phyloP scores from a whole-genome alignment of 139 green algal genomes.

The Micractinium sp. region DNA sequence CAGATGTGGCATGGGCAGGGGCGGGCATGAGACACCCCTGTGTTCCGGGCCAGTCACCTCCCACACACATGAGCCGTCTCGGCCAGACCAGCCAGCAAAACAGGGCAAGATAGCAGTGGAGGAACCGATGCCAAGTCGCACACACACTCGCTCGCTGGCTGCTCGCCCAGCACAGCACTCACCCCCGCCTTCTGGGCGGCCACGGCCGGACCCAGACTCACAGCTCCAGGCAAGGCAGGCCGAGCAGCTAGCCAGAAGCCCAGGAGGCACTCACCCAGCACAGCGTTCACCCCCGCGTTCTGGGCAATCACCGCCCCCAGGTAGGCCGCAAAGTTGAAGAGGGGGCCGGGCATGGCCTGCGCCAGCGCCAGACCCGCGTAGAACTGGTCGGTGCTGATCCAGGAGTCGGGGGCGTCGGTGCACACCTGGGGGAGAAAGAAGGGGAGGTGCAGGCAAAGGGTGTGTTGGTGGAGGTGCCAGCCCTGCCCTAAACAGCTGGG shows the following conservation, averaged over 20 bases:
- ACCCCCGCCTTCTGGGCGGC: too few species aligned
- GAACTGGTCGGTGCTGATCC: conserved; percentile 90
- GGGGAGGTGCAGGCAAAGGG: not conserved
- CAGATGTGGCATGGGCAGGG: not conserved
- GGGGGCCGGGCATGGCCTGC: conserved; percentile 87
- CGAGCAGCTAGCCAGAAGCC: too few species aligned
- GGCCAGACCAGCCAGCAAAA: not conserved
- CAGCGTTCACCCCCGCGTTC: conserved; percentile 56
- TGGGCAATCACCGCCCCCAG: conserved; percentile 88
- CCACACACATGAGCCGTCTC: too few species aligned
- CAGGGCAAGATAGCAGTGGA: not conserved
- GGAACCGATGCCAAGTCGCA: too few species aligned
- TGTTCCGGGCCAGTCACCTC: too few species aligned
- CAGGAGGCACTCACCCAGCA: not conserved
- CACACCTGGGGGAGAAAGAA: not conserved
- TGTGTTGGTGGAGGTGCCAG: too few species aligned
- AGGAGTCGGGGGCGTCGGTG: conserved; percentile 59
- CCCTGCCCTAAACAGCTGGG: too few species aligned
- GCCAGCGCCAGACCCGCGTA: conserved; percentile 75
- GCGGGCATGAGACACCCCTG: too few species aligned
- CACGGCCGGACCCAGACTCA: too few species aligned
- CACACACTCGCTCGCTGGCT: too few species aligned
- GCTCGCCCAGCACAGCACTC: not conserved
- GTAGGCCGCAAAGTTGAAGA: conserved; percentile 98
- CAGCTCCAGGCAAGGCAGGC: not conserved